Evolutionary conservation across 2,329 filamentous ascomycete genomes (phyloP).

Genomic region (Penicillium expansum): DNA sequence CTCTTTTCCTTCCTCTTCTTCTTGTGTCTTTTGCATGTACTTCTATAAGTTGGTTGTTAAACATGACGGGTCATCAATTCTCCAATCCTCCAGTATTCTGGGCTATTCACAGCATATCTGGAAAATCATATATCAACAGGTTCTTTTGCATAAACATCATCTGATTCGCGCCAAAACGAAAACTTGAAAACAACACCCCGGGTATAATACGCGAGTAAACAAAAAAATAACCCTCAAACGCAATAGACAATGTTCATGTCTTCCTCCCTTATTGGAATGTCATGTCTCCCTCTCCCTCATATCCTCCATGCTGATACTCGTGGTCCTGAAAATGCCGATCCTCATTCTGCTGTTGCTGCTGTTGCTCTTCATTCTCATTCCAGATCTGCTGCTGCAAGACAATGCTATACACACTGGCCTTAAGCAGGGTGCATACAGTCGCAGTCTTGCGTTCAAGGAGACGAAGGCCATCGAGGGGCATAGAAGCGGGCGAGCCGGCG

Average conservation of each 20-base stretch:
- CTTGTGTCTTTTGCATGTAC: slow-evolving; percentile 30
- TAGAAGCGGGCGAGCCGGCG: slow-evolving; percentile 67
- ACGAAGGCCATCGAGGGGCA: slow-evolving; percentile 73
- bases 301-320: slow-evolving; percentile 12
- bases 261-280: slow-evolving; percentile 22
- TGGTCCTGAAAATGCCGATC: slow-evolving; percentile 21
- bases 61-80: slow-evolving; percentile 19
- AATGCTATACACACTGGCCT: slow-evolving; percentile 98
- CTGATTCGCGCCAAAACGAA: background rate
- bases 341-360: slow-evolving; percentile 29
- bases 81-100: slow-evolving; percentile 10
- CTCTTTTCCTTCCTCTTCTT: slow-evolving; percentile 19
- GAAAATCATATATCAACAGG: slow-evolving; percentile 12
- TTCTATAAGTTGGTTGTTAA: slow-evolving; percentile 26
- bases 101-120: slow-evolving; percentile 8
- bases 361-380: slow-evolving; percentile 52
- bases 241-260: background rate
- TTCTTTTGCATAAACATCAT: background rate
- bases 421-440: slow-evolving; percentile 89
- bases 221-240: slow-evolving; percentile 6
- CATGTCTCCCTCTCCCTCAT: slow-evolving; percentile 26
- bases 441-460: slow-evolving; percentile 92
- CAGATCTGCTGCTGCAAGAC: slow-evolving; percentile 95
- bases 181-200: slow-evolving; percentile 5
- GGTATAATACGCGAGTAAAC: slow-evolving; percentile 12